Evolutionary conservation across 176 grass and related monocot species (phyloP).

Genomic region (Rhynchospora tenuis): DNA sequence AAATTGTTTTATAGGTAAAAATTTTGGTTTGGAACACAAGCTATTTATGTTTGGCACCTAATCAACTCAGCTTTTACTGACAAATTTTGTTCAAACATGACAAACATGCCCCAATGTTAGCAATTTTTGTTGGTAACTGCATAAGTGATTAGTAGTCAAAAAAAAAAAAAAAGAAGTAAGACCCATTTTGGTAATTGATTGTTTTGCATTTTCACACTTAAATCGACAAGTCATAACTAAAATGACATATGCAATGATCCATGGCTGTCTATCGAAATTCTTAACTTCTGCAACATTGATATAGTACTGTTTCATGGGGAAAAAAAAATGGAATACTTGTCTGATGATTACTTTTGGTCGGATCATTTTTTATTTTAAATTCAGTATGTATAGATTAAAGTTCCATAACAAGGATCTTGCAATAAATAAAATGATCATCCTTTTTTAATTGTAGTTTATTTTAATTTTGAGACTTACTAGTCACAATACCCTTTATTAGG

Average conservation of each 20-base stretch:
- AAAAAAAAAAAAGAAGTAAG: background rate
- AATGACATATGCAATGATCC: background rate
- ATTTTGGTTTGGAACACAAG: background rate
- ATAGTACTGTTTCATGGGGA: background rate
- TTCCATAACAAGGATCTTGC: background rate
- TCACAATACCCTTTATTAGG: too few relatives aligned
- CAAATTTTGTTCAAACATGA: background rate
- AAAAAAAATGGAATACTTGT: background rate
- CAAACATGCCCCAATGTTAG: background rate
- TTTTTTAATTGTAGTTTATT: background rate
- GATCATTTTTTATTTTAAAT: background rate
- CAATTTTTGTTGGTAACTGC: background rate
- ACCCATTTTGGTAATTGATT: background rate
- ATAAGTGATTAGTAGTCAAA: background rate
- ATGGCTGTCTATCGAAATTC: background rate
- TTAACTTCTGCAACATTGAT: background rate
- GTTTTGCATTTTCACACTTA: background rate
- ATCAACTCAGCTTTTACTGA: background rate
- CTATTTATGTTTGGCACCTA: background rate
- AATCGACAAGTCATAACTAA: background rate
- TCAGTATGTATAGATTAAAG: background rate
- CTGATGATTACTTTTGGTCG: background rate
- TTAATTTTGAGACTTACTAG: too few relatives aligned
- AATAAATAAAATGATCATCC: background rate
- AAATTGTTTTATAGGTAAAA: background rate